Conservation (phyloP, 345 rosid genomes). For the Pistacia atlantica region DNA sequence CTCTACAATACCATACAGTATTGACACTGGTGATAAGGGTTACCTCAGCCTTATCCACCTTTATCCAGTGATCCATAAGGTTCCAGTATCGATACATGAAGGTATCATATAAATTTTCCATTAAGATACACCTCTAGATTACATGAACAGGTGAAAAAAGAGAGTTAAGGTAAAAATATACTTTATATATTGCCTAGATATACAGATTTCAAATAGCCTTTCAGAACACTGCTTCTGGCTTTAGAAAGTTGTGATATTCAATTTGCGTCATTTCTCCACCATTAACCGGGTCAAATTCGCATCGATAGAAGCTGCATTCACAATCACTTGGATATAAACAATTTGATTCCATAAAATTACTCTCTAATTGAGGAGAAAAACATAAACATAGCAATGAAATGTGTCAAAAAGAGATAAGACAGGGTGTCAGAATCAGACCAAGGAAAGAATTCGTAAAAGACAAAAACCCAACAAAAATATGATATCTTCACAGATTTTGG, state of each 20-base stretch:
- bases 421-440: background rate
- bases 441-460: background rate
- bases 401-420: background rate
- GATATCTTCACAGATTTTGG: background rate
- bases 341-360: background rate
- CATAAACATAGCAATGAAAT: background rate
- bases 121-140: background rate
- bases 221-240: slow-evolving; percentile 68
- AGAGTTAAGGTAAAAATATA: background rate
- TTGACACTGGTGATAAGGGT: background rate
- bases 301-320: slow-evolving; percentile 79
- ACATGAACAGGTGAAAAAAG: background rate
- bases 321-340: slow-evolving; percentile 10
- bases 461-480: background rate
- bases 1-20: background rate
- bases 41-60: background rate
- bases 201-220: background rate
- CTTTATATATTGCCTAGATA: background rate
- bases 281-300: slow-evolving; percentile 80
- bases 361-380: background rate
- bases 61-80: background rate
- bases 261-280: slow-evolving; percentile 96
- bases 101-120: background rate
- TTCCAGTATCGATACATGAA: background rate
- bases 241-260: slow-evolving; percentile 80